A percentile compares a stretch with the other conserved stretches of the same genome.
Evolutionary conservation across 2,329 filamentous ascomycete species (phyloP).

Genomic region (Arthrinium puccinioides): DNA sequence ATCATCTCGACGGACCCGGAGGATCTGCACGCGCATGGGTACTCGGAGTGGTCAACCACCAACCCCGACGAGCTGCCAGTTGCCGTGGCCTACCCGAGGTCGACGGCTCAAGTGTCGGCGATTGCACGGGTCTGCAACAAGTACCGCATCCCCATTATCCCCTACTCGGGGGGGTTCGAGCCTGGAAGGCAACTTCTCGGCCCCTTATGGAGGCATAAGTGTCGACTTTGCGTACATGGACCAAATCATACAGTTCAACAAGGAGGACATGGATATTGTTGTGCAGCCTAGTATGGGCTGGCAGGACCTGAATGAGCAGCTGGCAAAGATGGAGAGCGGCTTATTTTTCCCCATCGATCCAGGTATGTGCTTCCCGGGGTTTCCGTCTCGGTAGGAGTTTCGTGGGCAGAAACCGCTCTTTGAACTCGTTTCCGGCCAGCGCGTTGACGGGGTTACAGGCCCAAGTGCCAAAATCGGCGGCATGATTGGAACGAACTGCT

Average conservation of each 20-base stretch:
- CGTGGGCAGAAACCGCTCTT: conserved; percentile 12
- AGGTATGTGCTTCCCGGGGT: conserved; percentile 34
- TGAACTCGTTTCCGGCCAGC: background rate
- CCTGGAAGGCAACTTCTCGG: conserved; percentile 84
- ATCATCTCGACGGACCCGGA: conserved; percentile 57
- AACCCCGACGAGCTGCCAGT: conserved; percentile 55
- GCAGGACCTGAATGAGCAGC: conserved; percentile 75
- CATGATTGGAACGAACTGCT: conserved; percentile 75
- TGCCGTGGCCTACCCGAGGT: conserved; percentile 56
- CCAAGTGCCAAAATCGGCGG: conserved; percentile 70
- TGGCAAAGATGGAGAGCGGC: conserved; percentile 61
- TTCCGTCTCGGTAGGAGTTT: conserved; percentile 13
- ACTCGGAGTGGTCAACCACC: conserved; percentile 58
- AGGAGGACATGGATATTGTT: conserved; percentile 86
- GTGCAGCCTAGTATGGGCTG: conserved; percentile 90
- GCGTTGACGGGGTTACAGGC: conserved; percentile 22
- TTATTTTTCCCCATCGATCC: conserved; percentile 91
- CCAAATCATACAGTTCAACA: conserved; percentile 68
- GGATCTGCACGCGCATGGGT: conserved; percentile 55
- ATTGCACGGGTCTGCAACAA: conserved; percentile 67
- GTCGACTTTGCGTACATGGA: conserved; percentile 90
- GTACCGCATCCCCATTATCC: conserved; percentile 76
- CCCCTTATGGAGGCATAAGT: conserved; percentile 78
- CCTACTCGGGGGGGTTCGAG: conserved; percentile 82
- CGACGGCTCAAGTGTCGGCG: conserved; percentile 50